These are phyloP conservation scores for Paracamarosporium sp. DNA, from an alignment of 2,329 filamentous ascomycete species.

Conservation along the genomic window DNA sequence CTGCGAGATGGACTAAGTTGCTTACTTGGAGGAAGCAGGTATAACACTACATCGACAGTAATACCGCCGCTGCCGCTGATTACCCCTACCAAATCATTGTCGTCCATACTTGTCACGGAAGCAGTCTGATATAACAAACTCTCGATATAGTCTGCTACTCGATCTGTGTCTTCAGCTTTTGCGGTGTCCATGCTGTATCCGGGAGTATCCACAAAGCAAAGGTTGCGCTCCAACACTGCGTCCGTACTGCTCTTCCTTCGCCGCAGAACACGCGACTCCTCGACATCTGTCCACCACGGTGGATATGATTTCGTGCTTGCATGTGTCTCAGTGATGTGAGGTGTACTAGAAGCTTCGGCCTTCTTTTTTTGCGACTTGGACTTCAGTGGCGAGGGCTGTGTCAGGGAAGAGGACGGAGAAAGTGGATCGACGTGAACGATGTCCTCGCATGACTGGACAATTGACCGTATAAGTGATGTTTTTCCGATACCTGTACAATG, in stretches of 20 bases:
- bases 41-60: constrained; percentile 85
- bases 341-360: constrained; percentile 25
- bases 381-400: constrained; percentile 29
- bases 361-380: constrained; percentile 35
- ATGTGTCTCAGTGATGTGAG: constrained; percentile 48
- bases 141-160: constrained; percentile 73
- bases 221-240: constrained; percentile 83
- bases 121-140: constrained; percentile 69
- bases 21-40: constrained; percentile 77
- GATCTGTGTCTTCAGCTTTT: constrained; percentile 27
- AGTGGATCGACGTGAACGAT: constrained; percentile 90
- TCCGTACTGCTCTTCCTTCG: constrained; percentile 74
- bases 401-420: constrained; percentile 33
- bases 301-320: constrained; percentile 71
- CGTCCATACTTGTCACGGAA: constrained; percentile 67
- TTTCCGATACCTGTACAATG: constrained; percentile 77
- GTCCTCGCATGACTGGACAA: constrained; percentile 85
- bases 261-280: constrained; percentile 66
- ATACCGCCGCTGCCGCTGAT: constrained; percentile 82
- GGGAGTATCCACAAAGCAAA: constrained; percentile 91
- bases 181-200: constrained; percentile 61
- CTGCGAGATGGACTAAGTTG: neutral
- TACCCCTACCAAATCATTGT: constrained; percentile 77
- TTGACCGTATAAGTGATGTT: constrained; percentile 85
- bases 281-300: constrained; percentile 84